Evolutionary conservation across 2,329 filamentous ascomycete species (phyloP).

Genomic region (Colletotrichum limetticola): DNA sequence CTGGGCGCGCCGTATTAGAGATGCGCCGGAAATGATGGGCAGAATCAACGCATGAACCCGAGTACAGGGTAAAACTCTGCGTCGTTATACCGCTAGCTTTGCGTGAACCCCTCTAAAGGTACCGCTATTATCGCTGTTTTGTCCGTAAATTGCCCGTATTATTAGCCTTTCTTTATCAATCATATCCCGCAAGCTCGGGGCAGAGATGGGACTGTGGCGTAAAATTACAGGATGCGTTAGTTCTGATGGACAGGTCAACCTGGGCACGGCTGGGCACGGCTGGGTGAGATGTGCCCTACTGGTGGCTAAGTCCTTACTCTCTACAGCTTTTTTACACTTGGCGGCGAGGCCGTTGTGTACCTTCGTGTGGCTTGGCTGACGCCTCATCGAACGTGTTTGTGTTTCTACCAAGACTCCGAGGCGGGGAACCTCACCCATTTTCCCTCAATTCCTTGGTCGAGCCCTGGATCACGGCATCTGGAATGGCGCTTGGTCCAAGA

Average conservation of each 20-base stretch:
- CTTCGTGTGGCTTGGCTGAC: conserved; percentile 28
- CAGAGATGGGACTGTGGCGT: not conserved
- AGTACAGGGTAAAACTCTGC: not conserved
- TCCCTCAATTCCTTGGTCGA: not conserved
- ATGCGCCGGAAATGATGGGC: not conserved
- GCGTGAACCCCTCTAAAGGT: conserved; percentile 2
- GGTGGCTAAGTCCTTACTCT: not conserved
- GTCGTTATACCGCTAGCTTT: not conserved
- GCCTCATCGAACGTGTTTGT: conserved; percentile 23
- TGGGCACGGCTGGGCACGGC: not conserved
- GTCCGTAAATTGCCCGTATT: not conserved
- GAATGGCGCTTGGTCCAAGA: not conserved
- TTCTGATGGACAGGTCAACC: not conserved
- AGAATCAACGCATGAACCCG: not conserved
- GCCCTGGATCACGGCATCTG: not conserved
- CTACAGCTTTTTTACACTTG: not conserved
- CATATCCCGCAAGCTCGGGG: conserved; percentile 1
- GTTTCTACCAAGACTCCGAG: conserved; percentile 7
- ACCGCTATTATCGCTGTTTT: not conserved
- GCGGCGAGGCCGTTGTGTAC: not conserved
- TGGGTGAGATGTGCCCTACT: not conserved
- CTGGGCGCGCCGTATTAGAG: not conserved
- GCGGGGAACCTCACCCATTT: not conserved
- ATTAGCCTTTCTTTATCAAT: not conserved
- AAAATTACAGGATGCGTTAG: not conserved